Evolutionary conservation across 306 rosid genomes (phyloP).

Genomic region (Quercus gilva): DNA sequence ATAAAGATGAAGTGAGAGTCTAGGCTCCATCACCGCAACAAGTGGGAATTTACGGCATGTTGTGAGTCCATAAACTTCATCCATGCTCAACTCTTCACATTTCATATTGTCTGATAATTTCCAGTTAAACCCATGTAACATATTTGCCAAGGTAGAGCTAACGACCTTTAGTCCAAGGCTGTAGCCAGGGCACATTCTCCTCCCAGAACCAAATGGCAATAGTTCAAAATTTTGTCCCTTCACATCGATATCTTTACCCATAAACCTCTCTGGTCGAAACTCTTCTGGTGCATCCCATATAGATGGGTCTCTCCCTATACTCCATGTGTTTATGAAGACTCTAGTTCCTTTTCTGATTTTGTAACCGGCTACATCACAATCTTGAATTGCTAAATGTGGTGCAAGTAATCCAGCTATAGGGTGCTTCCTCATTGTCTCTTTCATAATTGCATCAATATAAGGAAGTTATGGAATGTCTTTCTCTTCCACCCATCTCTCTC

Average conservation of each 20-base stretch:
- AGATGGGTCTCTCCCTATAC: conserved; percentile 30
- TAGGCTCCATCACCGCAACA: conserved; percentile 23
- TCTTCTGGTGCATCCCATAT: conserved; percentile 28
- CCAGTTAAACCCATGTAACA: conserved; percentile 37
- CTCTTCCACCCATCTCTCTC: conserved; percentile 35
- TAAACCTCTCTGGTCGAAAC: conserved; percentile 30
- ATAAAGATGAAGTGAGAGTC: conserved; percentile 17
- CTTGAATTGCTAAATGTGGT: conserved; percentile 32
- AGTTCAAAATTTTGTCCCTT: conserved; percentile 34
- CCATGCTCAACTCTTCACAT: conserved; percentile 23
- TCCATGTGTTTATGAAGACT: conserved; percentile 36
- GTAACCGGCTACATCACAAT: conserved; percentile 24
- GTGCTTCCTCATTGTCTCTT: conserved; percentile 39
- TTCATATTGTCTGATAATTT: not conserved
- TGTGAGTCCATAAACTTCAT: conserved; percentile 22
- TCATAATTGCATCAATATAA: conserved; percentile 27
- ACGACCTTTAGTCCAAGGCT: conserved; percentile 5
- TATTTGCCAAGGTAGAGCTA: not conserved
- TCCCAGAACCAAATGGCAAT: conserved; percentile 34
- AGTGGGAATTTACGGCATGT: conserved; percentile 23
- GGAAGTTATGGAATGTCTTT: conserved; percentile 35
- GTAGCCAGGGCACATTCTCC: conserved; percentile 27
- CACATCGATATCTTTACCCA: conserved; percentile 22
- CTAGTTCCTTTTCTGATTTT: conserved; percentile 19
- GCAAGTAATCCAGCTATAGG: conserved; percentile 23